Evolutionary conservation across 108 stramenopile genomes (phyloP), one percentile per base, ranked within the genome.

Genomic region (Fistulifera solaris): DNA sequence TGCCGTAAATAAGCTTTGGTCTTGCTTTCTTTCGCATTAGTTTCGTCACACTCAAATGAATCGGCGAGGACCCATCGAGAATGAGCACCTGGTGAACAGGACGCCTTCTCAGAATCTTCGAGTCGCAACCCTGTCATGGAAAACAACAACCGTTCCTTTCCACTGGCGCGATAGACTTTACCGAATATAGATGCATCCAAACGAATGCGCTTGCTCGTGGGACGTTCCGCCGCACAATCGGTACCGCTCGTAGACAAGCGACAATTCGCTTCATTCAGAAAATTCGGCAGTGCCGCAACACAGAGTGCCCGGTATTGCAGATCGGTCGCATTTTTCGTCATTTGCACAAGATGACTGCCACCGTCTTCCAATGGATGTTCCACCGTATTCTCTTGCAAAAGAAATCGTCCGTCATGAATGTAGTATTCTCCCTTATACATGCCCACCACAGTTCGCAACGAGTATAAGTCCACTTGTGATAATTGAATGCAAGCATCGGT

Each of bases 231-330:
- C 21, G 23, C 80, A 81, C n/a, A 75, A 72, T 21, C 26, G 62
- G 1, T 39, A 6, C 5, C n/a, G n/a, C 21, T 12, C 17, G 41
- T 49, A 10, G 66, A 67, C 24, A 77, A 21, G 18, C 41, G 38
- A 59, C 81, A 82, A 14, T 38, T n/a, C 24, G 75, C 59, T 56
- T 82, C 81, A 47, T 82, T 82, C 35, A 77, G 42, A 42, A 75
- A 82, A 17, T 60, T 78, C 27, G 63, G 56, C 21, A 63, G 65
- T 23, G 59, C 66, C 48, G 75, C 78, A 14, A 64, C 52, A 64
- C 81, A 82, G 10, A 28, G 52, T 1, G 56, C 63, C 52, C 38
- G 44, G 23, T 52, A 26, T 4, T 28, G 4, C 16, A 17, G 28
- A 54, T 54, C 31, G 31, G 31, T 54, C 7, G 55, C 67, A 5